phyloP scores from a whole-genome alignment of 495 filamentous ascomycete species.

The Talaromyces trachyspermus region DNA sequence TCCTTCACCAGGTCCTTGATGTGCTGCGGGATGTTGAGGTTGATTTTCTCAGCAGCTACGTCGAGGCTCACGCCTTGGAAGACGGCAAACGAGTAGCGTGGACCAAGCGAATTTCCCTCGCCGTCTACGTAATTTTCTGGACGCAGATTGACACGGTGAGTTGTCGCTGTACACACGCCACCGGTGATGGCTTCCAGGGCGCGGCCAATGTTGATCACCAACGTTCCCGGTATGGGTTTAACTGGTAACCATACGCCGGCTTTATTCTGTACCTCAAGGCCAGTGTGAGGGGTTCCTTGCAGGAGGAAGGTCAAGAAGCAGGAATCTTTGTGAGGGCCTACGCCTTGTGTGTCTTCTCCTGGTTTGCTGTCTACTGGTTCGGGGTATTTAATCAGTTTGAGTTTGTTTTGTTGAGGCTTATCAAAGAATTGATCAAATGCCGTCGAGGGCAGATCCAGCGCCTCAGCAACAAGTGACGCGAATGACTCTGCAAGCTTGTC shows the following conservation, averaged over 20 bases:
- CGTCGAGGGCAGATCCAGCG: constrained; percentile 61
- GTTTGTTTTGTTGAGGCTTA: constrained; percentile 69
- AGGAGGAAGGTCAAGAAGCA: constrained; percentile 84
- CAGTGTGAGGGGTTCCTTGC: constrained; percentile 71
- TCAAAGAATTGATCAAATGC: constrained; percentile 84
- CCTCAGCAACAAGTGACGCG: constrained; percentile 79
- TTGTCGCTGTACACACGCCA: constrained; percentile 80
- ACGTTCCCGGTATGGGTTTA: constrained; percentile 42
- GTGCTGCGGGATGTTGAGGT: constrained; percentile 60
- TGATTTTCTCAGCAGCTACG: constrained; percentile 65
- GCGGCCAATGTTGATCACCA: constrained; percentile 89
- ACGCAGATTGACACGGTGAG: constrained; percentile 61
- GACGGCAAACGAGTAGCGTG: constrained; percentile 80
- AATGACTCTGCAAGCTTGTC: constrained; percentile 63
- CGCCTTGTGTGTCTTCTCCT: constrained; percentile 44
- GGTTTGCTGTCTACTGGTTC: constrained; percentile 27
- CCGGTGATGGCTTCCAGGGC: constrained; percentile 85
- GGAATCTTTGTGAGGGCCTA: constrained; percentile 90
- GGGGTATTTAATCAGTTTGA: constrained; percentile 86
- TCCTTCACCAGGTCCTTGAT: constrained; percentile 43
- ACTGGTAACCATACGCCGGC: constrained; percentile 69
- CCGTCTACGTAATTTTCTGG: constrained; percentile 25
- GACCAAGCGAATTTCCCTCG: constrained; percentile 37
- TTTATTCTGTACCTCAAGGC: constrained; percentile 86
- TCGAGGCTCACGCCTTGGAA: constrained; percentile 88